Base-by-base conservation (phyloP, 2,329 filamentous ascomycete genomes). In the Cladosporium sp. region DNA sequence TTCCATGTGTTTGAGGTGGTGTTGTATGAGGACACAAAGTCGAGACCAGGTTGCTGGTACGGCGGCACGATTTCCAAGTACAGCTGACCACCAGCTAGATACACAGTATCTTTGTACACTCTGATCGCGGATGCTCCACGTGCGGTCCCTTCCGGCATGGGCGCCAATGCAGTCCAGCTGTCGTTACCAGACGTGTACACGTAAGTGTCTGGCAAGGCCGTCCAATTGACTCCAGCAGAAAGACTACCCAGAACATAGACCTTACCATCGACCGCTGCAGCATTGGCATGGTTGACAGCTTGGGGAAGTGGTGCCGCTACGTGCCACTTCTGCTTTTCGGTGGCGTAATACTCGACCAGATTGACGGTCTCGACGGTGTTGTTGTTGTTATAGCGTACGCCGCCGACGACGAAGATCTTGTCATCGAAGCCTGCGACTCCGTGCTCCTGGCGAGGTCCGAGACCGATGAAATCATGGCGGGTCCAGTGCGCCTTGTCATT, bases 401-500 rank as follows among this genome's bases (percentile, higher is more conserved):
- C 49, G 2, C 49, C 49, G 23, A 53, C 28, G 23, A 53, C 49
- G 49, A 53, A 53, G 26, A 53, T 29, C 12, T 26, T 18, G 49
- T 29, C 12, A 7, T 53, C 49, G 14, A 53, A 53, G 28, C 49
- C 49, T 53, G 49, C 49, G 18, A 53, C 49, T 29, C 49, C 49
- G 8, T 53, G 49, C 8, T 53, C 49, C 18, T 53, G 49, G 5
- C 49, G 49, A 53, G 49, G 49, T 53, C 49, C 49, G 2, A 53
- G 26, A 18, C 49, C 49, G 18, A 53, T 53, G 8, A 23, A n/a
- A 53, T 53, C 49, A 18, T 53, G 26, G 12, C 28, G 23, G 23
- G 23, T 53, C 49, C 49, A 53, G 12, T 53, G 49, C 28, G 49
- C 18, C 18, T 28, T 29, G 72, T 35, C n/a, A 21, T 11, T 21